Percentiles rank a stretch among this genome's conserved stretches.
These are phyloP conservation scores for Graphiopsis chlorocephala DNA, from an alignment of 2,329 filamentous ascomycete species.

Conservation along the genomic window DNA sequence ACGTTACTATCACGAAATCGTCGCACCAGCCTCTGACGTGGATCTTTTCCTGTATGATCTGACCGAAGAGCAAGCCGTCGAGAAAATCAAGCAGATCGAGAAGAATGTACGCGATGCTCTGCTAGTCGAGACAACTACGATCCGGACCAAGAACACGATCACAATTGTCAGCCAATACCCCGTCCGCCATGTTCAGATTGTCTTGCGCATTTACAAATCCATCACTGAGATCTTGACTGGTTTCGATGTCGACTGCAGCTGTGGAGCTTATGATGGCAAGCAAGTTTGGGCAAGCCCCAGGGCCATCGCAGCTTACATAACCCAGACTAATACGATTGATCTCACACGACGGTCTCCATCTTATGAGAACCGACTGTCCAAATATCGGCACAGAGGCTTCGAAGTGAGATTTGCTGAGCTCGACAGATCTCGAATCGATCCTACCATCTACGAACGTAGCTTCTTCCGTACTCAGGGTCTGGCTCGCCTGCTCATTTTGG, in stretches of 20 bases:
- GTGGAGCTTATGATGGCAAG: conserved; percentile 74
- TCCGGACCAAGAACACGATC: conserved; percentile 82
- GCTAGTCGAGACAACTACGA: conserved; percentile 76
- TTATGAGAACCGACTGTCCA: conserved; percentile 82
- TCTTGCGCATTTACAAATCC: conserved; percentile 80
- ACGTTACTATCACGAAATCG: conserved; percentile 73
- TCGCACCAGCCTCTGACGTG: conserved; percentile 81
- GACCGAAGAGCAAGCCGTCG: conserved; percentile 70
- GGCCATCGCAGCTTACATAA: conserved; percentile 74
- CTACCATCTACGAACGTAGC: conserved; percentile 81
- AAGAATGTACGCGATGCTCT: conserved; percentile 70
- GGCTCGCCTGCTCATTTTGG: conserved; percentile 74
- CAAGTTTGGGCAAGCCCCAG: conserved; percentile 78
- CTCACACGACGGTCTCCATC: conserved; percentile 76
- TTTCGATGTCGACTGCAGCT: conserved; percentile 84
- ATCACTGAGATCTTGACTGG: conserved; percentile 81
- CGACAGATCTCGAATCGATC: conserved; percentile 73
- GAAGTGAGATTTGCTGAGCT: conserved; percentile 77
- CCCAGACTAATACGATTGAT: conserved; percentile 78
- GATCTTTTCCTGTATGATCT: conserved; percentile 83
- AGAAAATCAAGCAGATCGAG: conserved; percentile 84
- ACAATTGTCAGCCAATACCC: conserved; percentile 77
- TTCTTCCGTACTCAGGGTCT: conserved; percentile 74
- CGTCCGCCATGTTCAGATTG: conserved; percentile 74
- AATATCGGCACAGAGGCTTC: conserved; percentile 81